phyloP scores from a whole-genome alignment of 805 yeast species.

The Myxozyma geophila region DNA sequence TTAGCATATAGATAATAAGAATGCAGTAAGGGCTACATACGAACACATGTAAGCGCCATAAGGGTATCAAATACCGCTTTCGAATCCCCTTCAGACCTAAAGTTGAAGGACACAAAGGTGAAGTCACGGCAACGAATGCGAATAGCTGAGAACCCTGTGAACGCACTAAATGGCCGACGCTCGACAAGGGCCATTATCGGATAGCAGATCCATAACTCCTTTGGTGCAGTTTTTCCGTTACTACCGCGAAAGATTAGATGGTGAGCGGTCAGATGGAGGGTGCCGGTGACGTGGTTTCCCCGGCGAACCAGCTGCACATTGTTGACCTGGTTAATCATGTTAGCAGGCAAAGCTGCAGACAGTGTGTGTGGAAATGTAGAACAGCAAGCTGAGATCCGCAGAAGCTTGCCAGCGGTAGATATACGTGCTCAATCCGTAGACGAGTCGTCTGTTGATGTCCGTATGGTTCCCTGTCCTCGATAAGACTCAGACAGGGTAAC shows the following conservation, averaged over 20 bases:
- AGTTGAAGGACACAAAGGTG: slow-evolving; percentile 77
- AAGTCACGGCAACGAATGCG: slow-evolving; percentile 84
- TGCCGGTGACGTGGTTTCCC: slow-evolving; percentile 61
- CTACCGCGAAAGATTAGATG: slow-evolving; percentile 63
- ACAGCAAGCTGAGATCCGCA: too few relatives aligned
- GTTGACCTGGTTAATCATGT: slow-evolving; percentile 47
- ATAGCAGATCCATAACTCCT: slow-evolving; percentile 87
- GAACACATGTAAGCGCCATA: slow-evolving; percentile 63
- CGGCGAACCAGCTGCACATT: slow-evolving; percentile 61
- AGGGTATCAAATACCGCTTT: slow-evolving; percentile 74
- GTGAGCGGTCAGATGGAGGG: slow-evolving; percentile 72
- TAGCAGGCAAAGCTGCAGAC: slow-evolving; percentile 13
- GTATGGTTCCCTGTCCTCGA: too few relatives aligned
- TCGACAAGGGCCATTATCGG: slow-evolving; percentile 70
- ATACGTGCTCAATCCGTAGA: too few relatives aligned
- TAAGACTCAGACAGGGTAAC: background rate
- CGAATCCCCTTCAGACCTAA: slow-evolving; percentile 61
- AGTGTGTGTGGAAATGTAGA: too few relatives aligned
- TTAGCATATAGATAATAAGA: background rate
- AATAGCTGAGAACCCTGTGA: slow-evolving; percentile 53
- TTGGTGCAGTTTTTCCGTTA: slow-evolving; percentile 26
- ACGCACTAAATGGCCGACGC: slow-evolving; percentile 46
- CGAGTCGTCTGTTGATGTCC: too few relatives aligned
- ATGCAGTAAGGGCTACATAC: slow-evolving; percentile 3
- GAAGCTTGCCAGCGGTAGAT: too few relatives aligned